A percentile compares a stretch with the other conserved stretches of the same genome.
Conservation (phyloP, 169 alveolate species). For the Plasmodium billcollinsi region DNA sequence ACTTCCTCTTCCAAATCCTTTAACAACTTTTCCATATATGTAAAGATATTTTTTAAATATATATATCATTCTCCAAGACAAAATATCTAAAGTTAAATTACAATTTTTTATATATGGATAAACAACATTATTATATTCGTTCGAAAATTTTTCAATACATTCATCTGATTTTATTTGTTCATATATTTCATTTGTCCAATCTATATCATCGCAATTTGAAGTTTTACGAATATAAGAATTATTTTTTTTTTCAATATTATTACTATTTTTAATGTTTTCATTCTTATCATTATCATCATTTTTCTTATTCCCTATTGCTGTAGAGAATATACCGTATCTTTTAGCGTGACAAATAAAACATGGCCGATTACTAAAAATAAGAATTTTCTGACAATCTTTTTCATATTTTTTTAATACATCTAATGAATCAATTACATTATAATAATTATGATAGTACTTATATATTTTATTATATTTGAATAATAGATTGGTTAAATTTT, state of each 20-base stretch:
- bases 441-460: conserved; percentile 22
- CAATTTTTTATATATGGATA: conserved; percentile 62
- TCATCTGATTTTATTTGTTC: background rate
- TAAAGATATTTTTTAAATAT: conserved; percentile 54
- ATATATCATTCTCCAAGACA: conserved; percentile 70
- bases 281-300: conserved; percentile 17
- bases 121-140: conserved; percentile 62
- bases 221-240: background rate
- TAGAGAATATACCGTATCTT: conserved; percentile 32
- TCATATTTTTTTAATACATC: conserved; percentile 12
- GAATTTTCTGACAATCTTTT: conserved; percentile 1
- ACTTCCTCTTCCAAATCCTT: conserved; percentile 76
- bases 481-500: conserved; percentile 45
- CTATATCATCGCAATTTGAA: background rate
- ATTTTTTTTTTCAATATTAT: background rate
- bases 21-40: conserved; percentile 65
- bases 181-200: conserved; percentile 12
- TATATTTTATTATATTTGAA: conserved; percentile 49
- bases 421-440: conserved; percentile 33
- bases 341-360: conserved; percentile 33
- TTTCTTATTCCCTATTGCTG: conserved; percentile 34
- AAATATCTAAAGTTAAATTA: conserved; percentile 63
- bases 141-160: conserved; percentile 14
- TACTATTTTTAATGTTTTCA: background rate
- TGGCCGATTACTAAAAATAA: conserved; percentile 55